Evolutionary conservation across 1,284 basidiomycete species (phyloP), one percentile per base, ranked within the genome.

Genomic region (Erythrobasidium hasegawianum): DNA sequence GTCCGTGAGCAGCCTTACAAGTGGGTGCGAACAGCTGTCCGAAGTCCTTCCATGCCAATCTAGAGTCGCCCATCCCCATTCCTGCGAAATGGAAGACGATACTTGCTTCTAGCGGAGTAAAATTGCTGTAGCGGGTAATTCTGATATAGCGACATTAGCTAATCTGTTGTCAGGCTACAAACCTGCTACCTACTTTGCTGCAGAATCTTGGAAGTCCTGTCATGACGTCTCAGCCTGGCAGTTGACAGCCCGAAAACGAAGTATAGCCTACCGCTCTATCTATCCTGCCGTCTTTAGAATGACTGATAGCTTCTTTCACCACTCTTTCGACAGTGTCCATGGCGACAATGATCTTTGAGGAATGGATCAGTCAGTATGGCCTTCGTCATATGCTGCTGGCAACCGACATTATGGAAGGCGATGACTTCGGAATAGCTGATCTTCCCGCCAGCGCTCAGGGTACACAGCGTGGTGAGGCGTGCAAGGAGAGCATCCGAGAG

Each of bases 51-150:
- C 94, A 78, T 7, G 89, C 83, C 57, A 96, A 83, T 20, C 91
- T 83, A 53, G 77, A 72, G 71, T 86, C 84, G 53, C 79, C 79
- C 4, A 81, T 79, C 4, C 91, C 92, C 62, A 90, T 85, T 18
- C 87, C 86, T n/a, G 90, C 91, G 79, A 96, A 96, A 78, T 97
- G 93, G 81, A 95, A 97, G 73, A 96, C 87, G 74, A 96, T 95
- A 64, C 87, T 86, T 26, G 90, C 91, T 70, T 97, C 92, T 89
- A 96, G 94, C 1, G 93, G 93, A 0, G 90, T 94, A 77, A 96
- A 95, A 59, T 91, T 82, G 40, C 88, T 87, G 77, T 95, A 95
- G 52, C 93, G 87, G 71, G 92, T 90, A 71, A 62, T 53, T 62
- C 59, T 62, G n/a, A 33, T n/a, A n/a, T n/a, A n/a, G n/a, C n/a